These are phyloP conservation scores for Picea abies DNA, from an alignment of 83 land plant species.

Conservation along the genomic window DNA sequence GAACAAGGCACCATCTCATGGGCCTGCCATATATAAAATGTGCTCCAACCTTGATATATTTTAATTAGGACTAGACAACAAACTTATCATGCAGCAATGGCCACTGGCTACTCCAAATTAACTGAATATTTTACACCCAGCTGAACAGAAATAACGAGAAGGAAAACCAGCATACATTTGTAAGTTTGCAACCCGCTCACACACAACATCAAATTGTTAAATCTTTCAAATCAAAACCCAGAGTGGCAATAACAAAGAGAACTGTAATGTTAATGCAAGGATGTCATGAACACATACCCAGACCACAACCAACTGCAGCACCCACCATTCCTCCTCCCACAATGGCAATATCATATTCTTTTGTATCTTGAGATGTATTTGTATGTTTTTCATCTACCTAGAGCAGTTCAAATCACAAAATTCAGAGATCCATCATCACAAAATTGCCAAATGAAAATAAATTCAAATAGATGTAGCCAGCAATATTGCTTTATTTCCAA, in stretches of 20 bases:
- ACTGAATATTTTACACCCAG: neutral
- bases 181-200: neutral
- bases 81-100: neutral
- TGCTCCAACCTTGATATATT: neutral
- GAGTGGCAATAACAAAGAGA: neutral
- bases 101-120: neutral
- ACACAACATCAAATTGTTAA: neutral
- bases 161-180: neutral
- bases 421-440: neutral
- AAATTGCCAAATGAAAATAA: neutral
- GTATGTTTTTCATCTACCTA: slow-evolving; percentile 7
- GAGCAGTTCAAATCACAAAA: neutral
- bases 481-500: neutral
- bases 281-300: slow-evolving; percentile 41
- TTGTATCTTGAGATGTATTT: slow-evolving; percentile 10
- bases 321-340: slow-evolving; percentile 88
- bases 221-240: neutral
- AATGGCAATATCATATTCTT: slow-evolving; percentile 54
- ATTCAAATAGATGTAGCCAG: neutral
- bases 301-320: slow-evolving; percentile 64
- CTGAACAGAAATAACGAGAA: neutral
- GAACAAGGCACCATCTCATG: neutral
- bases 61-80: neutral
- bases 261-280: neutral
- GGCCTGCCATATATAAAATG: neutral